Evolutionary conservation across 1,139 yeast species (phyloP), one percentile per base, ranked within the genome.

Genomic region (Geotrichum reessii): DNA sequence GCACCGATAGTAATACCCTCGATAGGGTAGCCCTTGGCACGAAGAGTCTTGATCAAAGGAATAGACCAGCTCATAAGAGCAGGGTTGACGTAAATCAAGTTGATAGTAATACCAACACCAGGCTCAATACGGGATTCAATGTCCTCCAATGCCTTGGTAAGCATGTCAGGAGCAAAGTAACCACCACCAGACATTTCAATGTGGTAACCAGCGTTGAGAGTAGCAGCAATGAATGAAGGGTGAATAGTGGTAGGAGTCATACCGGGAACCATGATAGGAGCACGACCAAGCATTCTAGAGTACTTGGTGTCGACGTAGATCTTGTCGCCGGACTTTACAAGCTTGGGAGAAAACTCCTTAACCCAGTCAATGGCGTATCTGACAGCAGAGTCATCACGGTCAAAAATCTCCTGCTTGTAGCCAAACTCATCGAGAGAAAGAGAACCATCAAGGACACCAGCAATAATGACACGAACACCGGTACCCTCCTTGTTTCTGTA

Each of bases 121-220:
- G 97, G 96, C 58, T 85, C 83, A 50, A 76, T 76, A 44, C 65
- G 62, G 56, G 67, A 65, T 63, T 74, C 78, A 67, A 93, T 87
- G 66, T 84, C 75, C 69, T 87, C 83, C 66, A 93, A 79, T 47
- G 97, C 97, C 49, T 73, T 73, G 62, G 88, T 83, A 85, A 93
- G 85, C 71, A 78, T 78, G 12, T 73, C 73, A 61, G 95, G 86
- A 64, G 78, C 74, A 74, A 93, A 93, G 76, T 93, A 93, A 72
- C 98, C 99, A 79, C 99, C 99, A 74, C 99, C 99, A 57, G 96
- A 99, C 69, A 93, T 81, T 78, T 93, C 99, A 71, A 93, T 90
- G 71, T 91, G 96, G 78, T 92, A 93, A 62, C 99, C 99, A 58
- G 98, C 91, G 71, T 92, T 92, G 71, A 91, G 81, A 44, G 97